Evolutionary conservation across 257 asterid genomes (phyloP), one percentile per base, ranked within the genome.

Genomic region (Solanum rostratum): DNA sequence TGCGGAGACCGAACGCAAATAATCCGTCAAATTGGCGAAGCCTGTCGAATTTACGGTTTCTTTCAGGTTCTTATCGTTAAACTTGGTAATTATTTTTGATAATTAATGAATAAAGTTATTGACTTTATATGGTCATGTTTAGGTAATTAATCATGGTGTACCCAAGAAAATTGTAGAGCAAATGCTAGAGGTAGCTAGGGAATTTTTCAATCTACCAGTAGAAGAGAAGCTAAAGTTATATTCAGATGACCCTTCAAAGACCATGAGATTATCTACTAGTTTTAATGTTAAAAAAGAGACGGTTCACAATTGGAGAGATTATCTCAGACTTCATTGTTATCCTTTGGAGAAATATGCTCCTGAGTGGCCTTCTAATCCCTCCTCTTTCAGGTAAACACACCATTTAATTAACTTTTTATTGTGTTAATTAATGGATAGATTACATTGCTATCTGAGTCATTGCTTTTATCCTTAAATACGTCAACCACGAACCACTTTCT

Each of bases 221-320:
- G 96, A 94, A 57, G 99, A 96, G 88, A 96, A 96, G 89, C 74
- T 93, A 92, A 94, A 94, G 68, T 81, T 93, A 45, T 96, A 94
- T 84, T 94, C 99, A 0, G 95, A 96, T 22, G 99, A 96, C 43
- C 97, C 93, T 5, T 66, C 91, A 0, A 94, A 94, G 89, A 96
- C 97, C 0, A 84, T 84, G 85, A 91, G 99, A 81, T 86, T 96
- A 82, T 94, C 97, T 5, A 94, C 99, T 2, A 96, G 99, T 60
- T 96, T 97, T 14, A 93, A 94, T 50, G 89, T 88, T 0, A 89
- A 80, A 2, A 94, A 91, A 79, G 99, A 96, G 88, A 91, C 91
- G 8, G 88, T 93, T 19, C 98, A 95, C 85, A 95, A 95, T 52
- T 95, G 99, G 99, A 94, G 99, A 79, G 99, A 96, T 82, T 96